Evolutionary conservation across 1,139 yeast genomes (phyloP).

Genomic region (Yamadazyma atlantica): DNA sequence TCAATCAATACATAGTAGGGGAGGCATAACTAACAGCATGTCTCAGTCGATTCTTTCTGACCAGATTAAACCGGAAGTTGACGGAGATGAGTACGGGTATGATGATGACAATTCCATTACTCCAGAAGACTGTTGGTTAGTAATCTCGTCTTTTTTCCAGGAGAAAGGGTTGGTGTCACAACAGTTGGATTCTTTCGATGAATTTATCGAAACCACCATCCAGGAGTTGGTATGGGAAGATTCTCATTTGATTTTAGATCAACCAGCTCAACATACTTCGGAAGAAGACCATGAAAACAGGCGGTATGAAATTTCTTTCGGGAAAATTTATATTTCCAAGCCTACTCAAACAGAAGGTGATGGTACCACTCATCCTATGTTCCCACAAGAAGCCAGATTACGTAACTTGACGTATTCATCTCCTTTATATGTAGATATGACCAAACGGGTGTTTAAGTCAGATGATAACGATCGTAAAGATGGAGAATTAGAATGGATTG

Average conservation of each 20-base stretch:
- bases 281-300: slow-evolving; percentile 87
- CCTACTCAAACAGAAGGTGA: slow-evolving; percentile 99
- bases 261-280: slow-evolving; percentile 96
- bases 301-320: slow-evolving; percentile 93
- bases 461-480: slow-evolving; percentile 64
- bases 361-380: slow-evolving; percentile 98
- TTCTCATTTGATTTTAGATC: slow-evolving; percentile 89
- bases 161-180: slow-evolving; percentile 97
- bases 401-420: slow-evolving; percentile 95
- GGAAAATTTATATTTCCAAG: slow-evolving; percentile 92
- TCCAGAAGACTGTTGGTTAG: slow-evolving; percentile 99
- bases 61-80: slow-evolving; percentile 8
- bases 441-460: slow-evolving; percentile 82
- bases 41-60: slow-evolving; percentile 6
- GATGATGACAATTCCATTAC: slow-evolving; percentile 79
- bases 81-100: slow-evolving; percentile 63
- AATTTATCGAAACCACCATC: slow-evolving; percentile 93
- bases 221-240: slow-evolving; percentile 98
- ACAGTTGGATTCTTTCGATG: slow-evolving; percentile 97
- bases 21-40: slow-evolving; percentile 10
- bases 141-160: slow-evolving; percentile 91
- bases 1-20: neutral
- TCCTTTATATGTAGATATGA: slow-evolving; percentile 94
- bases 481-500: slow-evolving; percentile 73
- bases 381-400: slow-evolving; percentile 96